Evolutionary conservation across 495 filamentous ascomycete genomes (phyloP).

Genomic region (Daldinia childiae): DNA sequence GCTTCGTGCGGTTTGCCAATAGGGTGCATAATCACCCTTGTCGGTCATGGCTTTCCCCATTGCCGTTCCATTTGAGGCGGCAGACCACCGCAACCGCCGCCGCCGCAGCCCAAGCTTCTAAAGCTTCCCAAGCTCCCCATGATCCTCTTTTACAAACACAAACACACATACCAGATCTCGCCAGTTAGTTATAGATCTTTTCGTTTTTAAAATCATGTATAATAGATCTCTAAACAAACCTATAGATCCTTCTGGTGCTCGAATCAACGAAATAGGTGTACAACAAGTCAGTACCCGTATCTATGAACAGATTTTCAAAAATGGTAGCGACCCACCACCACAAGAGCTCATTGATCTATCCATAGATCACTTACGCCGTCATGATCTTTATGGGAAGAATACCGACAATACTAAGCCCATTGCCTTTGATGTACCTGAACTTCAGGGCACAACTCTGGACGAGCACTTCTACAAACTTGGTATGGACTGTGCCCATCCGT

Average conservation of each 20-base stretch:
- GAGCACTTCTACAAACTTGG: conserved; percentile 96
- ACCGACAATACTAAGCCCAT: conserved; percentile 78
- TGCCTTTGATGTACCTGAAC: conserved; percentile 81
- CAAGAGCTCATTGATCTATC: conserved; percentile 79
- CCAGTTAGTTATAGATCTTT: conserved; percentile 43
- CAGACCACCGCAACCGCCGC: conserved; percentile 43
- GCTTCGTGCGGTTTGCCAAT: conserved; percentile 54
- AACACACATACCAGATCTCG: conserved; percentile 43
- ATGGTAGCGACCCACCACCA: conserved; percentile 60
- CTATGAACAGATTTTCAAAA: conserved; percentile 79
- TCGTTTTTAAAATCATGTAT: conserved; percentile 13
- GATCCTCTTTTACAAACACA: conserved; percentile 33
- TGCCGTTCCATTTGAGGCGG: conserved; percentile 48
- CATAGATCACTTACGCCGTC: conserved; percentile 81
- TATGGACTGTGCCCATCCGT: conserved; percentile 89
- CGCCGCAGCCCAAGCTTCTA: background rate
- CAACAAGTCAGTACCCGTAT: conserved; percentile 89
- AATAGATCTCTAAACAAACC: conserved; percentile 30
- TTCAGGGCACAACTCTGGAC: conserved; percentile 84
- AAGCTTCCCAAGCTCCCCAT: conserved; percentile 15
- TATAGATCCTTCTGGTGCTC: conserved; percentile 66
- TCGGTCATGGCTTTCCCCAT: conserved; percentile 26
- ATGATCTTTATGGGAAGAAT: conserved; percentile 91
- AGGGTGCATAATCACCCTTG: conserved; percentile 38
- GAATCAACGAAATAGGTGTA: conserved; percentile 92